Conservation (phyloP, 768 basidiomycete genomes). For the Calocybe indica region DNA sequence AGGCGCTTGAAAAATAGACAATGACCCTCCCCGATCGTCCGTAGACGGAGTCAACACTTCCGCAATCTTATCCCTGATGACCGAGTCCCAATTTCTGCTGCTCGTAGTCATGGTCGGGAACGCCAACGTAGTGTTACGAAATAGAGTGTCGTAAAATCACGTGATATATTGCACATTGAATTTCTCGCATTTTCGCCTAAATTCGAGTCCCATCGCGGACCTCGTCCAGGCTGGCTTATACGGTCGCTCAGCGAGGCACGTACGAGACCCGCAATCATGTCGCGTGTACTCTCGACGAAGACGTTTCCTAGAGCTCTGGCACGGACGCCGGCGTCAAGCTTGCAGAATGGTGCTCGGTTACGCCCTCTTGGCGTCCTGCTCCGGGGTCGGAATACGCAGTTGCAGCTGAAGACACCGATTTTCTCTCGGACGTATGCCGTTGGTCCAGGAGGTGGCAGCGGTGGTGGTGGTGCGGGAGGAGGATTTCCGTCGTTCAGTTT, state of each 20-base stretch:
- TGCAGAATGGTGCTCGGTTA: conserved; percentile 4
- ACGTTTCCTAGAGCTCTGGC: neutral
- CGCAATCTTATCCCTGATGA: too few species aligned
- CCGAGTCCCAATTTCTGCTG: too few species aligned
- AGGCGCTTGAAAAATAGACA: too few species aligned
- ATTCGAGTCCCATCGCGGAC: neutral
- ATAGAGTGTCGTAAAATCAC: neutral
- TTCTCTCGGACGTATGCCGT: conserved; percentile 38
- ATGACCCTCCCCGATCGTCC: too few species aligned
- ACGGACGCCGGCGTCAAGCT: neutral
- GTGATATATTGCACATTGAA: neutral
- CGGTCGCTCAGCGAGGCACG: neutral
- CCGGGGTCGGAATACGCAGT: conserved; percentile 6
- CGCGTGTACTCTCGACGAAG: neutral
- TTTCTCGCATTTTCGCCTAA: conserved; percentile 9
- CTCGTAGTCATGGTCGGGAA: too few species aligned
- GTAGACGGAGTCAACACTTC: too few species aligned
- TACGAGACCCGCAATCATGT: neutral
- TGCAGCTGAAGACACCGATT: conserved; percentile 1
- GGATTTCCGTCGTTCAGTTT: conserved; percentile 59
- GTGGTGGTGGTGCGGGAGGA: conserved; percentile 14
- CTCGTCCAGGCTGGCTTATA: neutral
- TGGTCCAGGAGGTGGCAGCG: conserved; percentile 33
- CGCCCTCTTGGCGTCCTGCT: conserved; percentile 5
- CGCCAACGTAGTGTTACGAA: too few species aligned